Evolutionary conservation across 345 rosid species (phyloP).

Genomic region (thale cress (Arabidopsis thaliana)): TAIR10.1 NC_003076.8:21051001-21051500

Average conservation of each 20-base stretch:
- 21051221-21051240: constrained; percentile 79
- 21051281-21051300: constrained; percentile 59
- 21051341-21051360: constrained; percentile 86
- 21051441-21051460: constrained; percentile 78
- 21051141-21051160: constrained; percentile 85
- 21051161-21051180: constrained; percentile 74
- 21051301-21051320: constrained; percentile 71
- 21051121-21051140: constrained; percentile 68
- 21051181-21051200: constrained; percentile 77
- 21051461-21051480: constrained; percentile 82
- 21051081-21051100: constrained; percentile 69
- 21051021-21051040: constrained; percentile 84
- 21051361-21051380: constrained; percentile 61
- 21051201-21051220: constrained; percentile 48
- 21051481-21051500: constrained; percentile 91
- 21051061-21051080: constrained; percentile 68
- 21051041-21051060: constrained; percentile 76
- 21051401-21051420: constrained; percentile 87
- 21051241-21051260: constrained; percentile 48
- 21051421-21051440: constrained; percentile 61
- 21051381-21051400: constrained; percentile 60
- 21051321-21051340: constrained; percentile 76
- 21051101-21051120: constrained; percentile 69
- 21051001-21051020: constrained; percentile 84
- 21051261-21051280: constrained; percentile 81